These are phyloP conservation scores for Globisporangium irregulare DNA, from an alignment of 352 stramenopile species.

Conservation along the genomic window DNA sequence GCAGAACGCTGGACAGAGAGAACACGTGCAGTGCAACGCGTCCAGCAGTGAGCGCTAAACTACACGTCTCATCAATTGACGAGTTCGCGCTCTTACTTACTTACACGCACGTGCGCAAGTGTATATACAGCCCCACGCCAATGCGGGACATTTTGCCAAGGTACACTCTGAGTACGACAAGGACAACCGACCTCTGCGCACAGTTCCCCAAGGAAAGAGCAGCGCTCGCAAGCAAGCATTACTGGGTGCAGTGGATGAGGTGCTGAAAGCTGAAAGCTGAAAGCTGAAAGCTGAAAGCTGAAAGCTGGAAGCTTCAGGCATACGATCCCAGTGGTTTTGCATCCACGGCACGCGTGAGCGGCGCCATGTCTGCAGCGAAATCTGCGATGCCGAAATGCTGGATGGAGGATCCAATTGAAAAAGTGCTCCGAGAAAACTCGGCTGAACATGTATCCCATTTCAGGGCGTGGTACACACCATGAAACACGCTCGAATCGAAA, in stretches of 20 bases:
- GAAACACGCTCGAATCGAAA: not conserved
- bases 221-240: not conserved
- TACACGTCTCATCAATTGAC: not conserved
- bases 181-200: not conserved
- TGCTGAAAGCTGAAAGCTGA: not conserved
- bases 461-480: not conserved
- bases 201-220: not conserved
- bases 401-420: not conserved
- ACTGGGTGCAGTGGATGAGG: constrained; percentile 4
- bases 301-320: not conserved
- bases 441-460: not conserved
- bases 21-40: not conserved
- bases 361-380: not conserved
- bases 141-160: not conserved
- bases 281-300: not conserved
- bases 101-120: not conserved
- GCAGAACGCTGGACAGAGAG: not conserved
- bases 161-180: constrained; percentile 1
- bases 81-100: not conserved
- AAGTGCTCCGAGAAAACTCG: not conserved
- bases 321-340: not conserved
- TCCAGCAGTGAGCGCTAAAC: not conserved
- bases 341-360: not conserved
- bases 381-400: constrained; percentile 3
- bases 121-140: not conserved